Base-by-base conservation (phyloP, 1,284 basidiomycete species). In the Cystobasidium sp. region DNA sequence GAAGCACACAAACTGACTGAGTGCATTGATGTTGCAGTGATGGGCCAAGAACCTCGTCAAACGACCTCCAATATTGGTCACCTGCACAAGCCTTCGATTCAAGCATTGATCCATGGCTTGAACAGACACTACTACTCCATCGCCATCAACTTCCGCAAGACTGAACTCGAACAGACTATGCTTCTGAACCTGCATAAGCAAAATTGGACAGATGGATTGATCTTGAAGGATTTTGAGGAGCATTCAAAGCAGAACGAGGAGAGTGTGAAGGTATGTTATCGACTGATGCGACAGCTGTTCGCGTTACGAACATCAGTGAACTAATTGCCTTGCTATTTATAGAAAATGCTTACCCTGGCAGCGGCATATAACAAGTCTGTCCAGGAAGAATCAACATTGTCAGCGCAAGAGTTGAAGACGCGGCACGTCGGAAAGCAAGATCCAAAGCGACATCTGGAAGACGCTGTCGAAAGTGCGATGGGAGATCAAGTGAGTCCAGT, bases 51-150 rank as follows among this genome's bases (percentile, higher is more conserved):
- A 84, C 93, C 94, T 18, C 88, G 97, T 41, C 97, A 99, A 83
- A 97, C 94, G 68, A 99, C 97, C 14, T 94, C 92, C 53, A 99
- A 99, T 82, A 95, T 99, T 76, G 97, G 97, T 12, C 96, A 98
- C 82, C 91, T 99, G 82, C 97, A 97, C 84, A 98, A 99, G 83
- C 97, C 97, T 16, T 93, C 91, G 71, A 99, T 99, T 82, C 75
- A 81, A 79, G 80, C 80, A 18, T 58, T 81, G 14, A 81, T 81
- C 52, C 95, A 98, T 80, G 95, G 95, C 59, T 85, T 98, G 74
- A 97, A 97, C 82, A 87, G 94, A 78, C 93, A 97, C 84, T 97
- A 97, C 83, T 97, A 97, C 85, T 94, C 92, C 66, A 93, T 98
- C 78, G 93, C 91, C 10, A 94, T 98, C 76, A 94, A 95, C 82